These are phyloP conservation scores for Collybia mongolica DNA, from an alignment of 768 basidiomycete species.

Conservation along the genomic window DNA sequence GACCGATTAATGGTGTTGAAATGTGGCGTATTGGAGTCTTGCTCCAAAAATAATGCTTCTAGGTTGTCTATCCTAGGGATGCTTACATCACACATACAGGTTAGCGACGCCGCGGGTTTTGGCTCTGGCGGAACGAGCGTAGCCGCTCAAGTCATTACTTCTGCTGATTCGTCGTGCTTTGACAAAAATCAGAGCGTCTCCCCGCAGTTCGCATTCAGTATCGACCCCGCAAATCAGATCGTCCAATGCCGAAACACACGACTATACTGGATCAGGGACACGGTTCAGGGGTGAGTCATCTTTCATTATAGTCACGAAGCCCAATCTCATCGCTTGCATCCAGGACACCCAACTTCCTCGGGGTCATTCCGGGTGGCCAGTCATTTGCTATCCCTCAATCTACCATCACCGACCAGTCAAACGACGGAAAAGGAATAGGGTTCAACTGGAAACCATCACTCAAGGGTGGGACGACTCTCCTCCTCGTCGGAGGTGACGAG, in stretches of 20 bases:
- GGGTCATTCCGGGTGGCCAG: constrained; percentile 78
- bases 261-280: constrained; percentile 59
- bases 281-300: constrained; percentile 50
- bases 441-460: constrained; percentile 69
- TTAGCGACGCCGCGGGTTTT: constrained; percentile 60
- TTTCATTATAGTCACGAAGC: neutral
- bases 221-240: constrained; percentile 60
- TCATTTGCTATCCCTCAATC: constrained; percentile 65
- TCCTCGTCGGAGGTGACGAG: constrained; percentile 66
- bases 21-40: neutral
- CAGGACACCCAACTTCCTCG: constrained; percentile 62
- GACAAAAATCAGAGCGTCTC: constrained; percentile 43
- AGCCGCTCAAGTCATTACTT: constrained; percentile 51
- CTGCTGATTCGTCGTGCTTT: constrained; percentile 60
- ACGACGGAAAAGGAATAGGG: constrained; percentile 48
- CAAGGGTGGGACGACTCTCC: constrained; percentile 61
- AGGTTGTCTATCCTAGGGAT: neutral
- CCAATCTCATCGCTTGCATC: neutral
- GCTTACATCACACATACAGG: constrained; percentile 29
- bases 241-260: constrained; percentile 64
- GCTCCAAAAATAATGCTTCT: too few relatives aligned
- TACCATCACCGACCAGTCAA: constrained; percentile 33
- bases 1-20: too few relatives aligned
- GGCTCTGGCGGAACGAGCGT: constrained; percentile 77
- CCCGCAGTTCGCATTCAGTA: constrained; percentile 58